Percentiles rank a stretch among this genome's conserved stretches.
Evolutionary conservation across 2,329 filamentous ascomycete genomes (phyloP).

Genomic region (Xylariaceae sp.): DNA sequence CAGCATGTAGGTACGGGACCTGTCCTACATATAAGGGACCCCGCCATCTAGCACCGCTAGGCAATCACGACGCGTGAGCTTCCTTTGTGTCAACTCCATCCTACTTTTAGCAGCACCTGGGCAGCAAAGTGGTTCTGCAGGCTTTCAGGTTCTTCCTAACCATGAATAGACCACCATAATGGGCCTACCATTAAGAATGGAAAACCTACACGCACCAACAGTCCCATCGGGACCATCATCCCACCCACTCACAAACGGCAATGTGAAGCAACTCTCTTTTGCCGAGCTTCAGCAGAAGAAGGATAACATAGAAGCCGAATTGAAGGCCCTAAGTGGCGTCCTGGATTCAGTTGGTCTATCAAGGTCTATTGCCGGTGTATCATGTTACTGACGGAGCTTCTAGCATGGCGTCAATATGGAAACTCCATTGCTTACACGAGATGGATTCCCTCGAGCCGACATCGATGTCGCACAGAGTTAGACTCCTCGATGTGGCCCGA

Average conservation of each 20-base stretch:
- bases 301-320: constrained; percentile 82
- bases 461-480: constrained; percentile 94
- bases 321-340: constrained; percentile 82
- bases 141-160: background rate
- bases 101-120: background rate
- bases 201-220: constrained; percentile 64
- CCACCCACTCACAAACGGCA: constrained; percentile 64
- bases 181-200: constrained; percentile 54
- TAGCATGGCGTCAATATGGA: constrained; percentile 95
- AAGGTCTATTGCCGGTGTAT: constrained; percentile 8
- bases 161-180: constrained; percentile 31
- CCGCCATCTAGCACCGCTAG: constrained; percentile 13
- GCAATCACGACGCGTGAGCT: constrained; percentile 23
- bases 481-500: constrained; percentile 30
- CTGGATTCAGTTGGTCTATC: constrained; percentile 76
- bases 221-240: constrained; percentile 78
- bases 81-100: background rate
- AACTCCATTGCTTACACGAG: constrained; percentile 82
- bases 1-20: too few species aligned
- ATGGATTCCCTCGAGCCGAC: constrained; percentile 92
- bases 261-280: constrained; percentile 71
- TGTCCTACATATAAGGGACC: too few species aligned
- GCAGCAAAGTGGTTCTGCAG: background rate
- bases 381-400: constrained; percentile 26
- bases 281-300: constrained; percentile 84